Evolutionary conservation across 2,329 filamentous ascomycete species (phyloP), one percentile per base, ranked within the genome.

Genomic region (Diplodia scrobiculata): DNA sequence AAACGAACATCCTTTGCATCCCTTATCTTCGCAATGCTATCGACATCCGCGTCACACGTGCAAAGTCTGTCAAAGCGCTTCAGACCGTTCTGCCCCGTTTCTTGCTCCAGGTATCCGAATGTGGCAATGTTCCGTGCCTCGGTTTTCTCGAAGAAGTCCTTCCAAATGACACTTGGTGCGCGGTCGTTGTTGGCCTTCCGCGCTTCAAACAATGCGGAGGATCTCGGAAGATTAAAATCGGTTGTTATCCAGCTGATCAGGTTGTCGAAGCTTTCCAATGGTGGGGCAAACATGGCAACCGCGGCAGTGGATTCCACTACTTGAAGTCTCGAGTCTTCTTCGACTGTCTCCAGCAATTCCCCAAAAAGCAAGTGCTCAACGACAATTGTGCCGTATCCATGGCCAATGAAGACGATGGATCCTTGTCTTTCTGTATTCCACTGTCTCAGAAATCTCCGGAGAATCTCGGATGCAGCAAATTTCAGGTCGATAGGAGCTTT

Each of bases 331-430:
- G 27, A 25, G 1, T 7, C 6, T 7, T 62, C 29, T 36, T 50
- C 58, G 0, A 11, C n/a, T 2, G 58, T 62, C 0, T 36, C 17
- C 10, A 25, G 6, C 36, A 58, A n/a, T 27, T 51, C 53, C 19
- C 48, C 41, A 27, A 66, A 48, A 5, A 66, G 47, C 2, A 59
- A 17, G 5, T 66, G 14, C 29, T 66, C 27, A 10, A 66, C 36
- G 6, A 66, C 29, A 9, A 66, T 48, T 32, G 27, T 58, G 19
- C 52, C 64, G 19, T 60, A 66, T 7, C 38, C 64, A 27, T 66
- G 64, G 2, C 52, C 64, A 9, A 66, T 58, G 34, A 66, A 66
- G 2, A 66, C 52, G 21, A 66, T 21, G 21, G 21, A 21, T 21
- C 21, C 21, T 21, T 21, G 21, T 21, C 21, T 21, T 21, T 21